Evolutionary conservation across 805 yeast genomes (phyloP), one percentile per base, ranked within the genome.

Genomic region (Priceomyces haplophilus): DNA sequence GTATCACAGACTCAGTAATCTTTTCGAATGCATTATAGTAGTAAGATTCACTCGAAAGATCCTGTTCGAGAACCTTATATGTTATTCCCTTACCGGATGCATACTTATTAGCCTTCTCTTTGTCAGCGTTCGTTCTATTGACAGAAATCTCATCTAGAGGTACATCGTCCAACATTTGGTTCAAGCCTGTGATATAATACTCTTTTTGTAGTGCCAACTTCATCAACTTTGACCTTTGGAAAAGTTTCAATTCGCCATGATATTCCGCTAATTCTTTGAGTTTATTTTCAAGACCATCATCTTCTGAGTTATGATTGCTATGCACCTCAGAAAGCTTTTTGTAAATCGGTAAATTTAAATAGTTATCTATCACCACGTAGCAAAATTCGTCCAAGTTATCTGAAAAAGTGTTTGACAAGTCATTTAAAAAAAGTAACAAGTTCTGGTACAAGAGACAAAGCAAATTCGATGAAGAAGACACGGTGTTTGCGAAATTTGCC

Each of bases 1-100:
- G 64, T 13, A 82, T 76, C 0, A 83, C 77, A 0, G 67, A 61
- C 42, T 78, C 79, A 0, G 96, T 86, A 13, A 79, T 58, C 1
- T 58, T 54, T 32, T 82, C 61, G 50, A 79, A 85, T 6, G 45
- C 40, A 10, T 44, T 46, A 29, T 52, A 56, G 42, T 53, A 69
- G 1, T 57, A 31, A 2, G 42, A 40, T 34, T 58, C 57, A 33
- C 43, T 34, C 15, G 34, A 32, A 10, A 62, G 45, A 4, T 45
- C 40, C 3, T 34, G 24, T n/a, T 37, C 21, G 3, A 62, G 39
- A 1, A 56, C 54, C 10, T 40, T 37, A 32, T 55, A 54, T 3
- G 55, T 31, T 2, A 57, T 27, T 25, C 41, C 16, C 15, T 12
- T 15, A 6, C 11, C 30, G 6, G 12, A 4, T 4, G 13, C 23